phyloP scores from a whole-genome alignment of 148 eudicot species.

The Nepenthes mirabilis region DNA sequence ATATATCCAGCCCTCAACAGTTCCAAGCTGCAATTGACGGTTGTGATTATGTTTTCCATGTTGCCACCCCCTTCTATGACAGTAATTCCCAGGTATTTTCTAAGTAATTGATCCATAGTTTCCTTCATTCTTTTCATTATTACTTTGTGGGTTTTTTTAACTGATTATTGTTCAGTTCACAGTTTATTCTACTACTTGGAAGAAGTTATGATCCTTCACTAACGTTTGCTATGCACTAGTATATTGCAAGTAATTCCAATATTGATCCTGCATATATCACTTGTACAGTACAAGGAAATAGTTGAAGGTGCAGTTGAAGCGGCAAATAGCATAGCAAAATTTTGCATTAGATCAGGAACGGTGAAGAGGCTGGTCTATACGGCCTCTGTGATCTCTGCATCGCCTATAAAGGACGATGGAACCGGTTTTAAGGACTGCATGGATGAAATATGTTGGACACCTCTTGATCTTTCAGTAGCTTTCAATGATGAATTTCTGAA shows the following conservation, averaged over 20 bases:
- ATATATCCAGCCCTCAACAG: conserved; percentile 28
- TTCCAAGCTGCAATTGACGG: conserved; percentile 39
- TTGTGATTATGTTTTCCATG: conserved; percentile 39
- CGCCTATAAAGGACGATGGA: conserved; percentile 39
- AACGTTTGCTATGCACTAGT: no score
- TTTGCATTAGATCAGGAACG: conserved; percentile 36
- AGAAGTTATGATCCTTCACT: no score
- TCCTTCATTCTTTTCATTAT: background rate
- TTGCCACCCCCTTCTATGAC: conserved; percentile 31
- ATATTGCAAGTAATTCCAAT: background rate
- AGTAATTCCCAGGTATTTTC: conserved; percentile 16
- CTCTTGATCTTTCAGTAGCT: conserved; percentile 25
- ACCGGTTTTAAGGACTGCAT: conserved; percentile 21
- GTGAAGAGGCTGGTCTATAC: conserved; percentile 47
- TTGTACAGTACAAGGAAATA: conserved; percentile 19
- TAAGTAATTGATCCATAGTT: background rate
- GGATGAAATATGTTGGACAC: conserved; percentile 61
- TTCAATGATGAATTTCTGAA: background rate
- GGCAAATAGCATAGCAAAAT: conserved; percentile 23
- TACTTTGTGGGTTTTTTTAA: no score
- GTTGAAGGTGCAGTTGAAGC: conserved; percentile 31
- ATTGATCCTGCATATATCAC: background rate
- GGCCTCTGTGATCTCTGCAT: conserved; percentile 34
- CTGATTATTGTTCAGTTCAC: no score
- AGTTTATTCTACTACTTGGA: no score